Conservation (phyloP, 2,329 filamentous ascomycete species). For the Verticillium zaregamsianum region DNA sequence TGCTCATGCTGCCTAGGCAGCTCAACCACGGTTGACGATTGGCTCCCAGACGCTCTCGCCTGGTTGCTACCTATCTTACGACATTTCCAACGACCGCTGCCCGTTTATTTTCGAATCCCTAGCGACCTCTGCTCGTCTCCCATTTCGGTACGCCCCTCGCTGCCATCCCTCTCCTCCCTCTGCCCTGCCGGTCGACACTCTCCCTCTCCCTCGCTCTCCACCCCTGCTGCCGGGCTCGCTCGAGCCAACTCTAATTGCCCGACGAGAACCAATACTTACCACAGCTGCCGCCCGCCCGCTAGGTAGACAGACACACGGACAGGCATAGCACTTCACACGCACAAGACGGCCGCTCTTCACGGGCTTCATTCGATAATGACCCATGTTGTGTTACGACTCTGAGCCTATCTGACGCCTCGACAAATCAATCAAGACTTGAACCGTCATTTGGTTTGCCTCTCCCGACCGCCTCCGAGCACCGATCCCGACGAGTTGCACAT, state of each 20-base stretch:
- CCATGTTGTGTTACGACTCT: constrained; percentile 13
- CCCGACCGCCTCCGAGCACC: not conserved
- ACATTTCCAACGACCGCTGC: not conserved
- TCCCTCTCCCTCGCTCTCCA: not conserved
- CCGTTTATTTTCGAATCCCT: not conserved
- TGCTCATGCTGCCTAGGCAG: not conserved
- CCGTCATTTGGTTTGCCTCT: not conserved
- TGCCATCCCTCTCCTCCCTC: not conserved
- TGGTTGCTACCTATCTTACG: not conserved
- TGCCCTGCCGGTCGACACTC: not conserved
- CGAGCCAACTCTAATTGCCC: not conserved
- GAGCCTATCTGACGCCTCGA: constrained; percentile 1
- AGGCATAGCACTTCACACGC: not conserved
- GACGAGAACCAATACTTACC: not conserved
- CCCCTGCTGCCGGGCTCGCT: constrained; percentile 1
- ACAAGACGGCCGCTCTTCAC: constrained; percentile 1
- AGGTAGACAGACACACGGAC: not conserved
- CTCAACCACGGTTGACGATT: constrained; percentile 4
- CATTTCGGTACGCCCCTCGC: not conserved
- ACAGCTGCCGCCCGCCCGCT: not conserved
- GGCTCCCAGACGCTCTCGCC: constrained; percentile 3
- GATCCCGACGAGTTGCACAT: not conserved
- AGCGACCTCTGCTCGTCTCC: not conserved
- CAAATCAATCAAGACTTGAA: not conserved
- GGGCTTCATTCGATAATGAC: constrained; percentile 13